A percentile compares a stretch with the other conserved stretches of the same genome.
Conservation (phyloP, 768 basidiomycete species). For the Ramaria sp. region DNA sequence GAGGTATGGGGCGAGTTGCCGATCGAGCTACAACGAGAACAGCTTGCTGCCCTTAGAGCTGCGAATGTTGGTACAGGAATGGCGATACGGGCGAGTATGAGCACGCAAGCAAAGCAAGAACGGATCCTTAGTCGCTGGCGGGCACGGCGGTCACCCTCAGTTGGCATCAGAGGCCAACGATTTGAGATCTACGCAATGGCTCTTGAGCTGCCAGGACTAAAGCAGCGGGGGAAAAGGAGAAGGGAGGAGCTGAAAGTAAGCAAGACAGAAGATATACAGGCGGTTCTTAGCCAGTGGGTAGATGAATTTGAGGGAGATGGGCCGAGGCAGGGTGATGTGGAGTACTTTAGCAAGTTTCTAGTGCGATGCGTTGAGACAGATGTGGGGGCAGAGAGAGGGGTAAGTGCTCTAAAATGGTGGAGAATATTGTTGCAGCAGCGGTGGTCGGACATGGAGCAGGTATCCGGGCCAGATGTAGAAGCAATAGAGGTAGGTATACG, state of each 20-base stretch:
- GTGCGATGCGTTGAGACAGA: slow-evolving; percentile 58
- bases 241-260: slow-evolving; percentile 47
- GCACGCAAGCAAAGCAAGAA: slow-evolving; percentile 10
- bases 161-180: slow-evolving; percentile 11
- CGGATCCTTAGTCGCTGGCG: slow-evolving; percentile 7
- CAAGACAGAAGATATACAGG: slow-evolving; percentile 63
- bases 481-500: slow-evolving; percentile 21
- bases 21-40: slow-evolving; percentile 57
- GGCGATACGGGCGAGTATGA: slow-evolving; percentile 6
- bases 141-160: slow-evolving; percentile 14
- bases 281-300: slow-evolving; percentile 69
- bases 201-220: slow-evolving; percentile 37
- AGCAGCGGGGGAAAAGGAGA: slow-evolving; percentile 39
- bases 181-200: slow-evolving; percentile 30
- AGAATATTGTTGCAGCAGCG: slow-evolving; percentile 50
- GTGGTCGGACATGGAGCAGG: slow-evolving; percentile 48
- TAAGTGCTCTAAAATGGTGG: slow-evolving; percentile 79
- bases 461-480: slow-evolving; percentile 19
- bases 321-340: slow-evolving; percentile 68
- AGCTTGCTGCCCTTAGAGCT: slow-evolving; percentile 33
- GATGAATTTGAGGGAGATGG: slow-evolving; percentile 41
- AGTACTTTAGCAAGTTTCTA: slow-evolving; percentile 64
- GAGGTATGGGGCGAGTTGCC: slow-evolving; percentile 60
- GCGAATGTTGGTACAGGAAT: slow-evolving; percentile 11
- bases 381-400: slow-evolving; percentile 56